phyloP scores from a whole-genome alignment of 129 eudicot species.

The Helianthus tuberosus region DNA sequence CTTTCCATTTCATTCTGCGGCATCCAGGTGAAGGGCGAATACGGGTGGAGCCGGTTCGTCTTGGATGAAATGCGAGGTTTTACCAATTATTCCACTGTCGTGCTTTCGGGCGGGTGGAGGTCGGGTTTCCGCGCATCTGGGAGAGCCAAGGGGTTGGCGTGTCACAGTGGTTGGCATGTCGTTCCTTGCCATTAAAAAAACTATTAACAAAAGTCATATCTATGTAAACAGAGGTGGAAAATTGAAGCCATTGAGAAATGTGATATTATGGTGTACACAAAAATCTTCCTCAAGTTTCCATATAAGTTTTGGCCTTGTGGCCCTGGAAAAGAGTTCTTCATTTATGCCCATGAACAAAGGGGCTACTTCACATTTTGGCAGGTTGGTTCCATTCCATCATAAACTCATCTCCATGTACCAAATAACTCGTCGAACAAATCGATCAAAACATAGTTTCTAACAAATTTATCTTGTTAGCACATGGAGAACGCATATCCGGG shows the following conservation, averaged over 20 bases:
- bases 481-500: constrained; percentile 97
- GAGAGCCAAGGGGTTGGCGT: too few relatives aligned
- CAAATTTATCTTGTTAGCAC: constrained; percentile 54
- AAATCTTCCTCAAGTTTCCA: constrained; percentile 84
- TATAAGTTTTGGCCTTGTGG: constrained; percentile 87
- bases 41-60: too few relatives aligned
- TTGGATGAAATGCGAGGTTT: too few relatives aligned
- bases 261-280: constrained; percentile 91
- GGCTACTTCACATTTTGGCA: constrained; percentile 2
- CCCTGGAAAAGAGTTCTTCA: constrained; percentile 82
- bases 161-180: too few relatives aligned
- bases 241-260: constrained; percentile 70
- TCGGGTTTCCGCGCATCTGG: too few relatives aligned
- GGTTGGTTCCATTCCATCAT: not conserved
- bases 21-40: too few relatives aligned
- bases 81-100: too few relatives aligned
- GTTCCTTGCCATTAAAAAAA: too few relatives aligned
- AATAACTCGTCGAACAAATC: not conserved
- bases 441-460: not conserved
- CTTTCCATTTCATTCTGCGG: too few relatives aligned
- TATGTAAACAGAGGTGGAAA: constrained; percentile 77
- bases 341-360: constrained; percentile 81
- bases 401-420: not conserved
- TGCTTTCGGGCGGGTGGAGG: too few relatives aligned
- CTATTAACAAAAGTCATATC: constrained; percentile 18